Evolutionary conservation across 2,329 filamentous ascomycete species (phyloP).

Genomic region (Fusarium beomiforme): DNA sequence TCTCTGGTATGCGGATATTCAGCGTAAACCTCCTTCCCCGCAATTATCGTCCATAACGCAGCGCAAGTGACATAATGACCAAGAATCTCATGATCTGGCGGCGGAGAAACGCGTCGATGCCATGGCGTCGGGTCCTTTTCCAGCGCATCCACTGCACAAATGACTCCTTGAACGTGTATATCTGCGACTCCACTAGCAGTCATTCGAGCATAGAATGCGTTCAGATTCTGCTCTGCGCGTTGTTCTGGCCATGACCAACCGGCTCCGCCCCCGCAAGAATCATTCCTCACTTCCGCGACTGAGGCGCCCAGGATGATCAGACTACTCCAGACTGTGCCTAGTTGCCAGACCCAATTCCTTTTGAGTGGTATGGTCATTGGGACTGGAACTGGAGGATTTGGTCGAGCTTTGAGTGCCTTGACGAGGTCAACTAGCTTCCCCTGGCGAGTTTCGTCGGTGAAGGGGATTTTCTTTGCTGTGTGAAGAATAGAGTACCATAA

Average conservation of each 20-base stretch:
- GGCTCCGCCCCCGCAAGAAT: constrained; percentile 1
- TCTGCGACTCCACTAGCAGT: neutral
- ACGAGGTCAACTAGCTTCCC: neutral
- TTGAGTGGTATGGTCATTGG: neutral
- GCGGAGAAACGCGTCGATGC: neutral
- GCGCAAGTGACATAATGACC: neutral
- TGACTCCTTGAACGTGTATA: neutral
- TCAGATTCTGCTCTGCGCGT: constrained; percentile 3
- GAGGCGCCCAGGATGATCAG: neutral
- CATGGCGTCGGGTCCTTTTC: neutral
- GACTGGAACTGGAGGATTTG: neutral
- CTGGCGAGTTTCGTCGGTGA: neutral
- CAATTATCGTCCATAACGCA: neutral
- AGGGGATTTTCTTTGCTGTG: neutral
- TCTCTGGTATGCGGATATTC: neutral
- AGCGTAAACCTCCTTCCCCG: neutral
- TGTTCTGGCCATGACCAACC: constrained; percentile 17
- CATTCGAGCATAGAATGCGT: neutral
- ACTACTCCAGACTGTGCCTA: neutral
- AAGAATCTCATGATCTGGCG: neutral
- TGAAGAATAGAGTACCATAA: neutral
- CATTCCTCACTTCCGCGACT: neutral
- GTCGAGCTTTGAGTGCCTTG: neutral
- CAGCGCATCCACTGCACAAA: accelerated
- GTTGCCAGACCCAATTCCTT: constrained; percentile 1